These are phyloP conservation scores for Oryza glumipatula DNA, from an alignment of 176 grass and related monocot species.

Conservation along the genomic window DNA sequence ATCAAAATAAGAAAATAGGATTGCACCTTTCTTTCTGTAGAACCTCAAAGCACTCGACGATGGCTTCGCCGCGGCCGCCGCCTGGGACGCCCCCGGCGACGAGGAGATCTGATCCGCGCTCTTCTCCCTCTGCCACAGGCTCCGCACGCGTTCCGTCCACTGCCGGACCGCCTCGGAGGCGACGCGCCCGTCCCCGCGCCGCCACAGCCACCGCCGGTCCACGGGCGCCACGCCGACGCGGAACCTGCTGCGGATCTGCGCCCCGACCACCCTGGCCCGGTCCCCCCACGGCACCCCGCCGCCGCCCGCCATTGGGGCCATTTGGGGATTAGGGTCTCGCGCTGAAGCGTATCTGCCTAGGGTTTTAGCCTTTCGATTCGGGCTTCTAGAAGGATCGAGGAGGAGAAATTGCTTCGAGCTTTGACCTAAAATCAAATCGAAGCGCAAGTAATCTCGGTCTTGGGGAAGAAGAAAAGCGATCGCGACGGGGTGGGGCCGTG, in stretches of 20 bases:
- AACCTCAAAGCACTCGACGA: constrained; percentile 62
- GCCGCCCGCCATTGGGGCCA: constrained; percentile 56
- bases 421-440: not conserved
- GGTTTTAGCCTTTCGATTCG: not conserved
- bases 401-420: not conserved
- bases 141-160: constrained; percentile 56
- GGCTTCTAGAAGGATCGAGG: constrained; percentile 21
- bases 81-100: not conserved
- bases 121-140: constrained; percentile 39
- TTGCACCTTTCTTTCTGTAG: constrained; percentile 72
- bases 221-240: constrained; percentile 58
- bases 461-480: constrained; percentile 15
- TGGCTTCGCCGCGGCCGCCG: constrained; percentile 17
- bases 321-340: constrained; percentile 11
- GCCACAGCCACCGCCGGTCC: constrained; percentile 57
- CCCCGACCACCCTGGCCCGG: constrained; percentile 57
- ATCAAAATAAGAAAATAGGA: not conserved
- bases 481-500: constrained; percentile 5
- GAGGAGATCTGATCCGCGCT: constrained; percentile 10
- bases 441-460: constrained; percentile 8
- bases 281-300: constrained; percentile 69
- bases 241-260: constrained; percentile 81
- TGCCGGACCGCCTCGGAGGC: constrained; percentile 54
- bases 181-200: constrained; percentile 39
- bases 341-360: not conserved